A percentile compares a stretch with the other conserved stretches of the same genome.
These are phyloP conservation scores for Babesia divergens DNA, from an alignment of 169 alveolate species.

Conservation along the genomic window DNA sequence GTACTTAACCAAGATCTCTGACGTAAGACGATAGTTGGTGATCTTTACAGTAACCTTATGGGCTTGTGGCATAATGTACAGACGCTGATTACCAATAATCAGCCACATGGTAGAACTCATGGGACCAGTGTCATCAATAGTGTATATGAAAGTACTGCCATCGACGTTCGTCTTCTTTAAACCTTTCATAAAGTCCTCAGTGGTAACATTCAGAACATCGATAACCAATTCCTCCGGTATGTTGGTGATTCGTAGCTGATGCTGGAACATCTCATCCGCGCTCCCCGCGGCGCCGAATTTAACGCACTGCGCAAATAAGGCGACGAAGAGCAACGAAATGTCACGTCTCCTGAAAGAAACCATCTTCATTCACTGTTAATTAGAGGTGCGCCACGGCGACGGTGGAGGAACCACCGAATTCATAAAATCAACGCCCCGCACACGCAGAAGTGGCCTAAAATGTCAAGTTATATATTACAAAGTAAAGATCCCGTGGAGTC, in stretches of 20 bases:
- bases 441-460: too few species aligned
- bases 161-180: background rate
- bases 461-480: too few species aligned
- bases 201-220: background rate
- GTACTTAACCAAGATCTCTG: conserved; percentile 12
- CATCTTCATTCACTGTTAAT: background rate
- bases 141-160: background rate
- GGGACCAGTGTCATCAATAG: background rate
- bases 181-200: conserved; percentile 7
- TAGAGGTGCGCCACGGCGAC: background rate
- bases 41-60: conserved; percentile 22
- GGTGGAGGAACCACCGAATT: too few species aligned
- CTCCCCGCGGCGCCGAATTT: conserved; percentile 1
- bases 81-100: conserved; percentile 31
- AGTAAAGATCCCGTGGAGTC: too few species aligned
- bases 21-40: background rate
- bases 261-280: background rate
- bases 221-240: background rate
- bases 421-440: too few species aligned
- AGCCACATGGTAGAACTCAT: background rate
- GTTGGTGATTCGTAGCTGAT: background rate
- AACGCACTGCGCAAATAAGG: background rate
- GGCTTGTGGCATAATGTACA: conserved; percentile 48
- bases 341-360: background rate
- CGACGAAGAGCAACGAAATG: background rate